Base-by-base conservation (phyloP, 139 green algal species). In the Chlamydomonas asymmetrica region DNA sequence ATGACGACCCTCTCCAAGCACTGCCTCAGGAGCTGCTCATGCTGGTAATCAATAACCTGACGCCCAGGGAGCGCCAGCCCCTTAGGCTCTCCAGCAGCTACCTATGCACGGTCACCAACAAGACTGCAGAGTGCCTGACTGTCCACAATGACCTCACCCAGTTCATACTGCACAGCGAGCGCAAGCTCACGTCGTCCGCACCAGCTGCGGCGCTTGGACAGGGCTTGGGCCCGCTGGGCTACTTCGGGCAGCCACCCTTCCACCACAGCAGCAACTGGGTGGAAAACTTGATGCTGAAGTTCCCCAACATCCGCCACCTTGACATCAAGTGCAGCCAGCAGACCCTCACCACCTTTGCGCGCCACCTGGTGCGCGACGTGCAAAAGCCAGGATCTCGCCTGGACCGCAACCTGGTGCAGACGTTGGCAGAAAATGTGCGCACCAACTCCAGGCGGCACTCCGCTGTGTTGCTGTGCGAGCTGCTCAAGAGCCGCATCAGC, bases 261-360 rank as follows among this genome's bases (percentile, higher is more conserved):
- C n/a, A n/a, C 54, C 25, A 70, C 5, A 70, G 59, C 45, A 70
- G 62, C 25, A 59, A 59, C 71, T 77, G 71, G 71, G 71, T 77
- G 20, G 71, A 57, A 4, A 31, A 34, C 23, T 34, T 77, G 5
- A 57, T 77, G 32, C 40, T 59, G 2, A 77, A 77, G 71, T 77
- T 77, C 31, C 71, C 71, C 2, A 48, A 48, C 31, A 68, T 77
- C 31, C 68, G 69, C 25, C 62, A 69, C 6, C 45, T 77, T 8
- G 71, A 77, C 71, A 59, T 77, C 31, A 77, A 77, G n/a, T 77
- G 71, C 59, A 70, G 41, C 40, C 71, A 77, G 59, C 61, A 40
- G 23, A 59, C 69, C 0, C 59, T 77, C 0, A 77, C 71, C 0
- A 18, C 65, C 5, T 77, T 77, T 32, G 29, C 71, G 4, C 71